phyloP scores from a whole-genome alignment of 257 asterid genomes.

The Echium plantagineum region DNA sequence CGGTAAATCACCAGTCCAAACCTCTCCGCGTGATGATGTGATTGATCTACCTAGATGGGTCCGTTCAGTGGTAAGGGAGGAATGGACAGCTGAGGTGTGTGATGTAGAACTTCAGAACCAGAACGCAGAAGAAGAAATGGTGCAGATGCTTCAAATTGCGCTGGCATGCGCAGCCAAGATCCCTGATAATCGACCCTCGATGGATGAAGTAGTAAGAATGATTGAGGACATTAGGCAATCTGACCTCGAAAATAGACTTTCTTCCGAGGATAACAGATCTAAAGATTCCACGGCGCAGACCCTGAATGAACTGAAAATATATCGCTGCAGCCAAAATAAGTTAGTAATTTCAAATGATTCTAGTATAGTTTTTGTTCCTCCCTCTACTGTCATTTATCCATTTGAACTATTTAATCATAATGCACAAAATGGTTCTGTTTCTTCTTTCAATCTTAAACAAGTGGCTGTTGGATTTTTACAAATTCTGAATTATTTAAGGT shows the following conservation, averaged over 20 bases:
- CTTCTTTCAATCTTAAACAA: background rate
- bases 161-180: slow-evolving; percentile 62
- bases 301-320: slow-evolving; percentile 14
- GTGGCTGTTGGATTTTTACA: background rate
- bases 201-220: slow-evolving; percentile 68
- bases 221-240: slow-evolving; percentile 51
- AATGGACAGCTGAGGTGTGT: slow-evolving; percentile 95
- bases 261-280: slow-evolving; percentile 63
- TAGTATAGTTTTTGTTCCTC: background rate
- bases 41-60: slow-evolving; percentile 94
- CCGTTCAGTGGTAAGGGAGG: slow-evolving; percentile 83
- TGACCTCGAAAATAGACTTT: slow-evolving; percentile 43
- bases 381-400: background rate
- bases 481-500: background rate
- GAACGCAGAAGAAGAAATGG: slow-evolving; percentile 78
- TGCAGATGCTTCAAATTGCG: slow-evolving; percentile 89
- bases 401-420: no score
- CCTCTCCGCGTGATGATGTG: slow-evolving; percentile 47
- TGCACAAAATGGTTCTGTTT: background rate
- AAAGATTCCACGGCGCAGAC: slow-evolving; percentile 41
- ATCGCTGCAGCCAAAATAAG: background rate
- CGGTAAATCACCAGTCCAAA: slow-evolving; percentile 63
- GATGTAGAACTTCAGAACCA: slow-evolving; percentile 58
- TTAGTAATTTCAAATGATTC: background rate
- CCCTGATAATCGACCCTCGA: slow-evolving; percentile 52